phyloP scores from a whole-genome alignment of 2,329 filamentous ascomycete genomes.

The Diaporthe sp. region DNA sequence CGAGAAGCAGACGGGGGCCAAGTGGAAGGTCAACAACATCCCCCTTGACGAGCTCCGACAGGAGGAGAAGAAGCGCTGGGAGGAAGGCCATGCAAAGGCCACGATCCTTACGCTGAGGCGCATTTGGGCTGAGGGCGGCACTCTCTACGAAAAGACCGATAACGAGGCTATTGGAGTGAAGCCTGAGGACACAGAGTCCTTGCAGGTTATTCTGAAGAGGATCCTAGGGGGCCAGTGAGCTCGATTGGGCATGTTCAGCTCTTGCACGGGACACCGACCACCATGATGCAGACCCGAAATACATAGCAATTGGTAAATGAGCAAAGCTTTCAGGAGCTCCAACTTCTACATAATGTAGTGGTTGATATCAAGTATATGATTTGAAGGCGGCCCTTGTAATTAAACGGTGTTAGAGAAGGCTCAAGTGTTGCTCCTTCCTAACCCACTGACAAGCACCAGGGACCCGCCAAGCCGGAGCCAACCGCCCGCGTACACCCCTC shows the following conservation, averaged over 20 bases:
- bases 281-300: background rate
- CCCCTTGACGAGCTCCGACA: conserved; percentile 66
- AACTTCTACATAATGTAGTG: background rate
- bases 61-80: conserved; percentile 72
- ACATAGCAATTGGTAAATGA: background rate
- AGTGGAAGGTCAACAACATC: conserved; percentile 69
- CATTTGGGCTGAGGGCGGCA: conserved; percentile 81
- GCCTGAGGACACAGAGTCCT: conserved; percentile 64
- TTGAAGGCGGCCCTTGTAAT: background rate
- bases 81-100: conserved; percentile 63
- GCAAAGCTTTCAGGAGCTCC: background rate
- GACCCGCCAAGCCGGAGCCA: conserved; percentile 21
- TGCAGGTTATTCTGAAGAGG: conserved; percentile 54
- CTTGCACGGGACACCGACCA: too few relatives aligned
- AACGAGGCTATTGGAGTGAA: conserved; percentile 69
- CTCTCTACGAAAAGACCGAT: conserved; percentile 77
- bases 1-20: conserved; percentile 72
- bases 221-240: conserved; percentile 38
- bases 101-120: conserved; percentile 72
- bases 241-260: background rate
- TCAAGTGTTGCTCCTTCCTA: background rate
- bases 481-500: background rate
- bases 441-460: background rate
- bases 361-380: background rate
- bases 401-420: background rate